Evolutionary conservation across 2,329 filamentous ascomycete species (phyloP), one percentile per base, ranked within the genome.

Genomic region (Fonsecaea monophora): DNA sequence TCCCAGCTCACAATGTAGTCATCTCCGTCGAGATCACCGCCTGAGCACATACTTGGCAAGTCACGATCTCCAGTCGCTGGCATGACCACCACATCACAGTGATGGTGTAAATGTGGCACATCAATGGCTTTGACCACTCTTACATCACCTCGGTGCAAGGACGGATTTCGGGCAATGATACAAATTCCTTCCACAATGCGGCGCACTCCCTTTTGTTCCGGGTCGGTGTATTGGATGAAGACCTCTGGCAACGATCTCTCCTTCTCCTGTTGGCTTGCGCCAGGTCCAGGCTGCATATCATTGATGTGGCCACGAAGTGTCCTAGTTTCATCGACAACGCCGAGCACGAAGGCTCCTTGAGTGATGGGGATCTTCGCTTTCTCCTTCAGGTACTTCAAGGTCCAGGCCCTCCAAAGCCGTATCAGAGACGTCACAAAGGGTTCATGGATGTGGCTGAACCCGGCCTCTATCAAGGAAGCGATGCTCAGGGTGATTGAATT

Each of bases 1-100:
- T 99, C 94, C 94, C 95, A 99, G 54, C 97, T 90, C 4, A 98
- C 88, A 63, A 98, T 89, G 76, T 93, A 99, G 75, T 99, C 95
- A 73, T 99, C 95, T 0, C 95, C 95, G 75, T 99, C 95, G 0
- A 99, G 84, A 75, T 99, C 95, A 0, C 95, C 95, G 1, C 95
- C 95, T 3, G 95, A 97, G 70, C 95, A 93, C 94, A 98, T 98
- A 74, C 91, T 93, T 0, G 94, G 88, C 25, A 99, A 81, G 69
- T 96, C 92, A 15, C 90, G 85, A 74, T 97, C 92, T 0, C 94
- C 94, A 0, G 82, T 89, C 40, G 91, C 87, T 0, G 95, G 92
- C 57, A 99, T 90, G 0, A 98, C 93, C 0, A 98, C 89, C 0
- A 96, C 91, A 75, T 98, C 89, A 64, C 86, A 89, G 3, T 97